Evolutionary conservation across 2,329 filamentous ascomycete genomes (phyloP), one percentile per base, ranked within the genome.

Genomic region (Alternaria brassicae): DNA sequence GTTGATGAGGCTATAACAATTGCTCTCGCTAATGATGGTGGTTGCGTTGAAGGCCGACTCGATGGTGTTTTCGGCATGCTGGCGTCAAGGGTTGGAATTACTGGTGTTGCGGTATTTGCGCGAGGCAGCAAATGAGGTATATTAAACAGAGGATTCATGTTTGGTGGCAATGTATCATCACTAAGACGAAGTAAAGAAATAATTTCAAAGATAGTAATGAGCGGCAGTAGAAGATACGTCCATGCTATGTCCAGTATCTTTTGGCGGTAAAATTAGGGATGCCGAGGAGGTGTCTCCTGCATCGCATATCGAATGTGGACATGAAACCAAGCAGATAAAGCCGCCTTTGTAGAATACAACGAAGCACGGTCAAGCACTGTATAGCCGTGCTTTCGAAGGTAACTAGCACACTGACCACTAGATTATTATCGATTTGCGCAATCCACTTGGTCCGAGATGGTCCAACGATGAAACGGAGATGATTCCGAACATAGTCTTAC

Each of bases 281-380:
- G 23, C 27, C 45, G 48, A 56, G 8, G 44, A 27, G 21, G n/a
- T 44, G 28, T 39, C 30, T 48, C 13, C 32, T 34, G 23, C 44
- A 48, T 48, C 30, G 44, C 44, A 48, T 48, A 32, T 48, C 28
- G 44, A 51, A 42, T 23, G 25, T 27, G 41, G 19, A 27, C 21
- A 15, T 56, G 53, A 56, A 51, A 56, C 53, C 44, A 34, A 36
- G 44, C 44, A 34, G 44, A 48, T 23, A 48, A 34, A 48, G 44
- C 19, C 32, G 44, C 37, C 53, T 50, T 56, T 56, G 53, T 56
- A 50, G 21, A 50, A 44, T 51, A 51, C 28, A 56, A 56, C 23
- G 47, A 48, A 48, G 44, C 44, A 48, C 44, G 44, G 44, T 36
- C 21, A 19, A 51, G 36, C 37, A 42, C 28, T 21, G n/a, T 27